Evolutionary conservation across 805 yeast species (phyloP).

Genomic region (fission yeast (Schizosaccharomyces pombe)): ASM294v3 CU329670.1:57001-57500

Average conservation of each 20-base stretch:
- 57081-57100: constrained; percentile 48
- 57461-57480: neutral
- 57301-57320: neutral
- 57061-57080: constrained; percentile 45
- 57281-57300: neutral
- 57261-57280: neutral
- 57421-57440: neutral
- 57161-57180: constrained; percentile 44
- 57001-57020: constrained; percentile 32
- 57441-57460: neutral
- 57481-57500: neutral
- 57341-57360: neutral
- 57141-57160: constrained; percentile 43
- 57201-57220: neutral
- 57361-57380: neutral
- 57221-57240: neutral
- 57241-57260: neutral
- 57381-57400: neutral
- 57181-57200: constrained; percentile 20
- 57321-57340: neutral
- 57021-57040: constrained; percentile 34
- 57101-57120: constrained; percentile 45
- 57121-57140: constrained; percentile 46
- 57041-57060: constrained; percentile 44
- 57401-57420: neutral